Evolutionary conservation across 2,329 filamentous ascomycete species (phyloP).

Genomic region (Fusarium tricinctum): DNA sequence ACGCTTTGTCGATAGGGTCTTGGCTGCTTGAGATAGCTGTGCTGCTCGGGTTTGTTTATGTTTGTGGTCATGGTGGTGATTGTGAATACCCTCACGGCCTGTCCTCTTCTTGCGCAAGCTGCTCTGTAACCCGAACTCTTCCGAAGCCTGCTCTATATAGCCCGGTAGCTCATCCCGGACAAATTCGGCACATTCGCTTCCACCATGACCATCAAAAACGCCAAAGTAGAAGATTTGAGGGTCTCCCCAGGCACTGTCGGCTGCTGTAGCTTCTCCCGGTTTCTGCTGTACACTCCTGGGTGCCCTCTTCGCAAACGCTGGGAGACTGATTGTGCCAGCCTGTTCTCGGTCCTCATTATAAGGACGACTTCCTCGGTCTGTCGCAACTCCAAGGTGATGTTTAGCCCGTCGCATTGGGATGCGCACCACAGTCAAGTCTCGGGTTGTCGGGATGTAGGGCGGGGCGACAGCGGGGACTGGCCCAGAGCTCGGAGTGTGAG

Average conservation of each 20-base stretch:
- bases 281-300: conserved; percentile 73
- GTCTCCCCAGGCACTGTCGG: conserved; percentile 85
- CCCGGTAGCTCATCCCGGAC: conserved; percentile 85
- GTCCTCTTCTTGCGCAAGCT: conserved; percentile 70
- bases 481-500: conserved; percentile 73
- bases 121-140: conserved; percentile 81
- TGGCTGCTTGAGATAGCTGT: conserved; percentile 17
- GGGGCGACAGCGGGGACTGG: conserved; percentile 71
- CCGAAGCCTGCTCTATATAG: conserved; percentile 87
- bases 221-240: conserved; percentile 98
- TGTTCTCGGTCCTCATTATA: conserved; percentile 97
- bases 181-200: conserved; percentile 88
- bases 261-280: conserved; percentile 73
- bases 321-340: conserved; percentile 92
- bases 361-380: conserved; percentile 83
- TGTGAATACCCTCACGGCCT: conserved; percentile 45
- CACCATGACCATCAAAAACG: conserved; percentile 96
- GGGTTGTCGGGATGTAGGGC: conserved; percentile 67
- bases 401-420: conserved; percentile 95
- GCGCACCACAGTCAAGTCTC: conserved; percentile 92
- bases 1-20: conserved; percentile 43
- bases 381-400: conserved; percentile 90
- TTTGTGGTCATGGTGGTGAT: conserved; percentile 42
- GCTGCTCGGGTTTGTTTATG: conserved; percentile 28
- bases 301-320: conserved; percentile 88